phyloP scores from a whole-genome alignment of 2,329 filamentous ascomycete species.

The Domatiomyces globalis region DNA sequence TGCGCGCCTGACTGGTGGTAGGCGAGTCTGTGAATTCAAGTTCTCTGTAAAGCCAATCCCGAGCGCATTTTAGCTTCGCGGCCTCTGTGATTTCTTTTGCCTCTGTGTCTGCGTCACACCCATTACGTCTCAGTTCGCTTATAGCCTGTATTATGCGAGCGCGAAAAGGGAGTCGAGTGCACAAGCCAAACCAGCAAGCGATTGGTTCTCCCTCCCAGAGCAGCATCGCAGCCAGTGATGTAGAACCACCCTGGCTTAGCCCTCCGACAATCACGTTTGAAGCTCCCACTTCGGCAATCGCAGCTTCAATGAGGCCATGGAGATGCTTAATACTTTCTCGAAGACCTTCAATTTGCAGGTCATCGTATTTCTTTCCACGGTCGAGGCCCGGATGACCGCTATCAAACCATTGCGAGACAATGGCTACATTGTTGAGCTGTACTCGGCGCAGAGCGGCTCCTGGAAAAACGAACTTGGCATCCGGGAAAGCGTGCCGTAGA shows the following conservation, averaged over 20 bases:
- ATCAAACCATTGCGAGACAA: conserved; percentile 37
- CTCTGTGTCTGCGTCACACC: conserved; percentile 3
- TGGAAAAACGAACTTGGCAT: conserved; percentile 39
- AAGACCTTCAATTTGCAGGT: conserved; percentile 30
- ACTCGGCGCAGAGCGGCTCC: conserved; percentile 32
- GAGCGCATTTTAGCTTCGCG: neutral
- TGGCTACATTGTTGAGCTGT: conserved; percentile 25
- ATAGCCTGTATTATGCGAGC: neutral
- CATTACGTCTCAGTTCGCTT: neutral
- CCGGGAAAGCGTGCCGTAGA: conserved; percentile 26
- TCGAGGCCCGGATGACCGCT: conserved; percentile 19
- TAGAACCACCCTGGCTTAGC: conserved; percentile 42
- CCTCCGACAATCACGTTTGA: conserved; percentile 35
- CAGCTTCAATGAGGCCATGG: conserved; percentile 25
- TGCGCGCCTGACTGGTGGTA: conserved; percentile 2
- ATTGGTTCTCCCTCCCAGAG: conserved; percentile 31
- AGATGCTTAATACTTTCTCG: conserved; percentile 30
- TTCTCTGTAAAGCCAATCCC: conserved; percentile 6
- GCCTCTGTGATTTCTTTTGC: conserved; percentile 17
- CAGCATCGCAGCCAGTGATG: conserved; percentile 30
- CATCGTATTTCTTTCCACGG: conserved; percentile 20
- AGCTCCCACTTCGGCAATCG: conserved; percentile 27
- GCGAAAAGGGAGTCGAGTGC: conserved; percentile 34
- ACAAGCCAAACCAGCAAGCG: conserved; percentile 31
- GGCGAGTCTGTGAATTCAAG: conserved; percentile 7